Evolutionary conservation across 441 rosid species (phyloP).

Genomic region (Theobroma grandiflorum): DNA sequence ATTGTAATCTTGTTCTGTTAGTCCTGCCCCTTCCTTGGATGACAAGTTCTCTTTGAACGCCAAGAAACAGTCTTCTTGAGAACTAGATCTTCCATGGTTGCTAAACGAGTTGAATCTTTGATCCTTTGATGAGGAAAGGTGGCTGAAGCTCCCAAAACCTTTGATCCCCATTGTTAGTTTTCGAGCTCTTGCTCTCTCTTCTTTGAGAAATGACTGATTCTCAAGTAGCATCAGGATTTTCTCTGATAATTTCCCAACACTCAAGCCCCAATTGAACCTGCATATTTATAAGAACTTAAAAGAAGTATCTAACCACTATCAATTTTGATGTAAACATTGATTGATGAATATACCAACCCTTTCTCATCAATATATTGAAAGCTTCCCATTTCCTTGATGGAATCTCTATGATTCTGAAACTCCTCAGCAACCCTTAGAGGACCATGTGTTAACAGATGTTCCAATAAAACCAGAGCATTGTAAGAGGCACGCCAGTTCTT

Average conservation of each 20-base stretch:
- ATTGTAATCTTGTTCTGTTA: neutral
- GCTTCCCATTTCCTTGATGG: slow-evolving; percentile 42
- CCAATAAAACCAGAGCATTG: slow-evolving; percentile 65
- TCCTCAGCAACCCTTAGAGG: slow-evolving; percentile 73
- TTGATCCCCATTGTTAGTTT: slow-evolving; percentile 56
- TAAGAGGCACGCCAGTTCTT: slow-evolving; percentile 63
- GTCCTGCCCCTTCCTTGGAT: neutral
- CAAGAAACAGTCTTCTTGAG: slow-evolving; percentile 27
- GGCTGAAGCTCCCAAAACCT: slow-evolving; percentile 74
- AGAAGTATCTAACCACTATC: neutral
- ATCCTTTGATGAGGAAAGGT: slow-evolving; percentile 32
- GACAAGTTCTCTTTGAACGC: slow-evolving; percentile 16
- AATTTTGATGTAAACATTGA: neutral
- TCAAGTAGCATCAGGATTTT: slow-evolving; percentile 57
- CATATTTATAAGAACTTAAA: neutral
- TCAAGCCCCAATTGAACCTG: slow-evolving; percentile 73
- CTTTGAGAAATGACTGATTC: slow-evolving; percentile 46
- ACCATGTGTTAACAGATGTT: slow-evolving; percentile 71
- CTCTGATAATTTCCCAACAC: slow-evolving; percentile 50
- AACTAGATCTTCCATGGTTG: slow-evolving; percentile 36
- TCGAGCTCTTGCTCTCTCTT: slow-evolving; percentile 61
- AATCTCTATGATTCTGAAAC: slow-evolving; percentile 54
- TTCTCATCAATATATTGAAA: slow-evolving; percentile 62
- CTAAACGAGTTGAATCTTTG: slow-evolving; percentile 21
- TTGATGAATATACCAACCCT: slow-evolving; percentile 39